Percentiles rank a stretch among this genome's conserved stretches.
phyloP scores from a whole-genome alignment of 1,284 basidiomycete genomes.

The Ceratobasidium sp. region DNA sequence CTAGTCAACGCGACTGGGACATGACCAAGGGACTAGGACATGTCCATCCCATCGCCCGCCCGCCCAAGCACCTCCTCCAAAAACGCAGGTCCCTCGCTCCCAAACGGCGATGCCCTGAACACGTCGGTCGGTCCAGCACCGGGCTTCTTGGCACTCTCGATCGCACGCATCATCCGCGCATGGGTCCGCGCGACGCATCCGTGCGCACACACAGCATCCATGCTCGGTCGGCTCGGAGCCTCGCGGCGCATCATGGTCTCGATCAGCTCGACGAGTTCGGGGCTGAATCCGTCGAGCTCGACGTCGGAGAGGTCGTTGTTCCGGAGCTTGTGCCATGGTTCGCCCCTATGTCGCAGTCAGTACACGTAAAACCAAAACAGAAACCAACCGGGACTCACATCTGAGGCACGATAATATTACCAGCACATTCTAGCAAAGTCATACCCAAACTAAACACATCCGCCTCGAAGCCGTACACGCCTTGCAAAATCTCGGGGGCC shows the following conservation, averaged over 20 bases:
- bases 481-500: slow-evolving; percentile 96
- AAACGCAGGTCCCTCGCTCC: slow-evolving; percentile 63
- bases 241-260: slow-evolving; percentile 80
- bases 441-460: slow-evolving; percentile 97
- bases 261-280: slow-evolving; percentile 74
- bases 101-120: slow-evolving; percentile 72
- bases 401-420: slow-evolving; percentile 96
- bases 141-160: slow-evolving; percentile 48
- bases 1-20: not conserved
- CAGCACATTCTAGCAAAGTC: slow-evolving; percentile 92
- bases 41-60: slow-evolving; percentile 17
- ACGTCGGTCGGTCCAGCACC: slow-evolving; percentile 53
- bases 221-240: slow-evolving; percentile 65
- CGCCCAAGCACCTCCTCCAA: slow-evolving; percentile 64
- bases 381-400: slow-evolving; percentile 66
- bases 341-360: slow-evolving; percentile 61
- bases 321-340: slow-evolving; percentile 92
- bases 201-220: slow-evolving; percentile 66
- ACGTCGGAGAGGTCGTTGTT: slow-evolving; percentile 92
- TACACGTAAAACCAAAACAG: not conserved
- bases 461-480: slow-evolving; percentile 89
- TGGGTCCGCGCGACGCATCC: slow-evolving; percentile 74
- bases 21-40: slow-evolving; percentile 8
- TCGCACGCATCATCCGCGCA: slow-evolving; percentile 63
- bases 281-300: slow-evolving; percentile 72